Evolutionary conservation across 202 grass and related monocot genomes (phyloP).

Genomic region (Brachypodium distachyon): DNA sequence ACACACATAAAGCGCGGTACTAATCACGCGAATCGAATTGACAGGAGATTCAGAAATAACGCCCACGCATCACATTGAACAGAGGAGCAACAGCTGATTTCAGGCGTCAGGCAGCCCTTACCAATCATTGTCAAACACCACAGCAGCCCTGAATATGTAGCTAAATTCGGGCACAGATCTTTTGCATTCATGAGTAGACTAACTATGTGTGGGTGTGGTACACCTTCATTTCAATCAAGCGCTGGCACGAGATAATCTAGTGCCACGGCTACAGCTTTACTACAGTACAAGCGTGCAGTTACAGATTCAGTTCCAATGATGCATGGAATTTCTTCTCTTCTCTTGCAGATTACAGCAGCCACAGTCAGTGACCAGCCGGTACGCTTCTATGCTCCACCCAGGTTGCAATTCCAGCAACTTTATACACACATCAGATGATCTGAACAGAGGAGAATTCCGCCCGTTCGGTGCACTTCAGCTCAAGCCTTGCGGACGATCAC

Average conservation of each 20-base stretch:
- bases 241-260: not conserved
- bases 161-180: not conserved
- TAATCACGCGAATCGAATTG: too few species aligned
- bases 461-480: not conserved
- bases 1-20: too few species aligned
- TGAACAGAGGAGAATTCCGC: not conserved
- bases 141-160: too few species aligned
- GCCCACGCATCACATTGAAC: too few species aligned
- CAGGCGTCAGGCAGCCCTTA: too few species aligned
- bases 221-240: not conserved
- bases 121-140: too few species aligned
- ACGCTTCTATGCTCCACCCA: not conserved
- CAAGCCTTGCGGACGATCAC: slow-evolving; percentile 87
- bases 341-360: not conserved
- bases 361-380: not conserved
- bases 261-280: not conserved
- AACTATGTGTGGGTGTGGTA: not conserved
- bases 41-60: too few species aligned
- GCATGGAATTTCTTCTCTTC: not conserved
- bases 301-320: not conserved
- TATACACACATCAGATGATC: not conserved
- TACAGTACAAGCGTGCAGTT: not conserved
- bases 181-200: not conserved
- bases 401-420: not conserved
- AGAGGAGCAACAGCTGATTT: too few species aligned